Conservation (phyloP, 2,329 filamentous ascomycete genomes). For the Monosporascus sp. region DNA sequence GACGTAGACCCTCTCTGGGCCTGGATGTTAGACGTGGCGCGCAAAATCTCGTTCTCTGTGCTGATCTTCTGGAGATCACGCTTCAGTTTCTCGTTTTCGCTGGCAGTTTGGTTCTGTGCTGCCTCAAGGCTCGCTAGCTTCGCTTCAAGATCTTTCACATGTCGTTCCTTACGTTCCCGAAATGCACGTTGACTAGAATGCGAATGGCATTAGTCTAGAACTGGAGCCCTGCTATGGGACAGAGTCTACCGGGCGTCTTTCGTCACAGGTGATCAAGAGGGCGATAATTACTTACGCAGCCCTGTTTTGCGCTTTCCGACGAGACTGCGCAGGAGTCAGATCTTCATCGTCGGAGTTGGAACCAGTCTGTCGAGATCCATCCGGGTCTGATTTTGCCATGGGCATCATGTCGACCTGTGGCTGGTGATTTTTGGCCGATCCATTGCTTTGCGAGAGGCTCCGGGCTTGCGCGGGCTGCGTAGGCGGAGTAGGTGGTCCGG, state of each 20-base stretch:
- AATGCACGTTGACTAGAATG: conserved; percentile 79
- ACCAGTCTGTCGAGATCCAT: conserved; percentile 32
- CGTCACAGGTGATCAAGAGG: neutral
- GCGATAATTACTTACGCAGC: conserved; percentile 47
- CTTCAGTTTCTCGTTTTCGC: conserved; percentile 84
- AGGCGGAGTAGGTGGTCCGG: conserved; percentile 50
- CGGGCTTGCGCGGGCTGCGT: conserved; percentile 30
- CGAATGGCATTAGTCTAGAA: conserved; percentile 2
- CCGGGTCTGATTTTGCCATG: conserved; percentile 35
- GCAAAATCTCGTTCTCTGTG: conserved; percentile 89
- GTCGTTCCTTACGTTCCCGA: conserved; percentile 89
- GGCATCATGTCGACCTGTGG: conserved; percentile 27
- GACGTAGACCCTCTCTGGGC: conserved; percentile 33
- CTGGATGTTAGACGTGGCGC: conserved; percentile 60
- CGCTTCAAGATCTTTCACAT: conserved; percentile 86
- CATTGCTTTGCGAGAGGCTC: conserved; percentile 19
- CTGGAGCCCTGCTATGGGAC: neutral
- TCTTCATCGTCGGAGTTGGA: conserved; percentile 53
- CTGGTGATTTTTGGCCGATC: conserved; percentile 8
- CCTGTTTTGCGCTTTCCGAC: conserved; percentile 57
- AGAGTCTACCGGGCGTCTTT: neutral
- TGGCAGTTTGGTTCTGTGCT: conserved; percentile 63
- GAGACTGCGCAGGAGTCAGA: conserved; percentile 52
- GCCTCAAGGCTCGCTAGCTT: conserved; percentile 76
- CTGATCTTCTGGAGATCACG: conserved; percentile 76